Base-by-base conservation (phyloP, 495 filamentous ascomycete species). In the Aspergillus biplanus region DNA sequence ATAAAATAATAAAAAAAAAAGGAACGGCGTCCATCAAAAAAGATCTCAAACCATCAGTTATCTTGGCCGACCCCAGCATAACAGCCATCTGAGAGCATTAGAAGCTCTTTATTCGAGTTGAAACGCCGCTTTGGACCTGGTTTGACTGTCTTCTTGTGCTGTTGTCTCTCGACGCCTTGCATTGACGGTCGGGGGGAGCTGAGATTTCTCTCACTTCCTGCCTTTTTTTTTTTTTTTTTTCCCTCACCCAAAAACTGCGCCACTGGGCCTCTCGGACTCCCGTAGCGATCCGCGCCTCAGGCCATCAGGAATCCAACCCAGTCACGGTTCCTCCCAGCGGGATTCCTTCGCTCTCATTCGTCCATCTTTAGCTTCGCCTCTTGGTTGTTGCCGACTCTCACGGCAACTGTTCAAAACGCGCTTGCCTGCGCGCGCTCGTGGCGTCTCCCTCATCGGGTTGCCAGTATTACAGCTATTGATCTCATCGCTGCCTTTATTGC, bases 1-100 rank as follows among this genome's bases (percentile, higher is more conserved):
- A 54, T 48, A 59, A 60, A 58, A 63, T 58, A 61, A 64, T 33
- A 62, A 53, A 62, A 68, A 65, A 68, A 66, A 68, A 65, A 65
- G 58, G 52, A 57, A 66, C 58, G 58, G 61, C 52, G 54, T 48
- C 58, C 63, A 69, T 64, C 67, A 44, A 55, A 44, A 33, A 55
- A 50, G 56, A 61, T 59, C 60, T 34, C 63, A 65, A 63, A 65
- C 59, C 59, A 61, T 55, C 60, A 59, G 53, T 52, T 65, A 66
- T 64, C 61, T 61, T 56, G 59, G 55, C 59, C 64, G 49, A 61
- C 56, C 59, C 61, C 47, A 57, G 61, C 61, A 47, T 59, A 50
- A 48, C 59, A 56, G 55, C 49, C 56, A 33, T 60, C 59, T 59
- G 59, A 37, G 42, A 46, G 32, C 48, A 16, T 59, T 48, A 15